Conservation (phyloP, 23 red algal genomes). For the Gracilaria gracilis region DNA sequence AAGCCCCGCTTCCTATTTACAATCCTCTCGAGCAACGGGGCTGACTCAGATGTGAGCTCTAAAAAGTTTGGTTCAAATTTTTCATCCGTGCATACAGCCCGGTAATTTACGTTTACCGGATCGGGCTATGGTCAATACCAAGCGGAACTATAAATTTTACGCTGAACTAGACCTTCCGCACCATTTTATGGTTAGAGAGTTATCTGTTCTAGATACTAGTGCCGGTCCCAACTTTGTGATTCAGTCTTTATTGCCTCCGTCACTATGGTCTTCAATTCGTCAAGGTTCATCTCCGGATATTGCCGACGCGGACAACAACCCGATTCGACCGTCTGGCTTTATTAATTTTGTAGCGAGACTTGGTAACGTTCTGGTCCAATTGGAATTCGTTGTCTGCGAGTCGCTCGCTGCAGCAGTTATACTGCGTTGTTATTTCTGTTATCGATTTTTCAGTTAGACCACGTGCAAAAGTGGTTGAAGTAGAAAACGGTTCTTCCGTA, state of each 20-base stretch:
- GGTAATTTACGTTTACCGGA: neutral
- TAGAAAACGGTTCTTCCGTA: neutral
- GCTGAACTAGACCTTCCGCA: neutral
- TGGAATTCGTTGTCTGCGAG: neutral
- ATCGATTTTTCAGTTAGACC: neutral
- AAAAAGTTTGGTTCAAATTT: too few species aligned
- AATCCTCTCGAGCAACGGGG: too few species aligned
- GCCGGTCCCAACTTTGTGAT: neutral
- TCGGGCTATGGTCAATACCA: neutral
- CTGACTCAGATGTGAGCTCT: too few species aligned
- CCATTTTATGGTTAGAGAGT: neutral
- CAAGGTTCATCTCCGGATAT: neutral
- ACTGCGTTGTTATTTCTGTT: neutral
- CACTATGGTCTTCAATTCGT: neutral
- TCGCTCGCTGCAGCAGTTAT: neutral
- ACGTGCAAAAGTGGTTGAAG: neutral
- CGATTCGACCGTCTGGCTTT: neutral
- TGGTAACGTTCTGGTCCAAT: neutral
- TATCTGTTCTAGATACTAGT: neutral
- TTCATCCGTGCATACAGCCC: neutral
- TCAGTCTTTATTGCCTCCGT: neutral
- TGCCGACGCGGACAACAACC: neutral
- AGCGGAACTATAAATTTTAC: neutral
- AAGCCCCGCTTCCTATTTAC: too few species aligned
- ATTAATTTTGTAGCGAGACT: neutral